Conservation (phyloP, 768 basidiomycete species). For the Tricholoma sp. region DNA sequence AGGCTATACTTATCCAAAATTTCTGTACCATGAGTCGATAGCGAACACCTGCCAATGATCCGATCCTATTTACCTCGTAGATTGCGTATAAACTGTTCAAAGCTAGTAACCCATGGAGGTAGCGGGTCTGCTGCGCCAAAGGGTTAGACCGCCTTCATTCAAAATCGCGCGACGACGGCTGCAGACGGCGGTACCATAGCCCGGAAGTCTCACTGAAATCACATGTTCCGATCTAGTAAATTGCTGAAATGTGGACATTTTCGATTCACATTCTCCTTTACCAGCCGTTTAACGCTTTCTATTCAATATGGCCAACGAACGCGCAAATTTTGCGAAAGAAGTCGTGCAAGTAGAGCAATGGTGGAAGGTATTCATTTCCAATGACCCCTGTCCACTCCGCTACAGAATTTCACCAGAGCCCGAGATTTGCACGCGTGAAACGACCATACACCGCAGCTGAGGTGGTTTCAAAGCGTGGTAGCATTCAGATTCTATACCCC, state of each 20-base stretch:
- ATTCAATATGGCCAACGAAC: conserved; percentile 56
- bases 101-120: too few species aligned
- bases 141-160: too few species aligned
- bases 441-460: conserved; percentile 92
- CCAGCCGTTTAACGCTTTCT: conserved; percentile 1
- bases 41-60: too few species aligned
- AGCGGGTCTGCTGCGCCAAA: too few species aligned
- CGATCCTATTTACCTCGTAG: too few species aligned
- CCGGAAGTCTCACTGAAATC: conserved; percentile 26
- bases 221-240: conserved; percentile 32
- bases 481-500: conserved; percentile 79
- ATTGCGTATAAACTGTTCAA: too few species aligned
- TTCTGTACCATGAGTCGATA: too few species aligned
- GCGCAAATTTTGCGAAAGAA: conserved; percentile 69
- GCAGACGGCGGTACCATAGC: neutral
- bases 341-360: conserved; percentile 83
- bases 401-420: conserved; percentile 44
- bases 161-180: too few species aligned
- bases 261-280: neutral
- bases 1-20: too few species aligned
- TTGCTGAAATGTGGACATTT: neutral
- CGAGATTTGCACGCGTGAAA: conserved; percentile 81
- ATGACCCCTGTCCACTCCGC: conserved; percentile 2
- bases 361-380: conserved; percentile 71
- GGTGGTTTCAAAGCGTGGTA: conserved; percentile 92